These are phyloP conservation scores for Saturnispora besseyi DNA, from an alignment of 805 yeast species.

Conservation along the genomic window DNA sequence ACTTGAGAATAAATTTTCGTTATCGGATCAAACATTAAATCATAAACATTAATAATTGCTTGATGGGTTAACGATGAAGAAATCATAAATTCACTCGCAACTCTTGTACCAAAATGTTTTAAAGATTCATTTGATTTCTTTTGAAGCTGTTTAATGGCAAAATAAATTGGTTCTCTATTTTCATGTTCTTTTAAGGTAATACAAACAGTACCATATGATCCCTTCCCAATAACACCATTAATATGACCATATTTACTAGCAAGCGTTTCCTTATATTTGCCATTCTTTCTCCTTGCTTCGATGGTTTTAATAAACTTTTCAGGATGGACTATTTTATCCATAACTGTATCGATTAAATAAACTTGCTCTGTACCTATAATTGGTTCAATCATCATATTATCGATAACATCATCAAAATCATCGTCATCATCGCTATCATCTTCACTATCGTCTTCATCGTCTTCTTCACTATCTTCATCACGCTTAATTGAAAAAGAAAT, in stretches of 20 bases:
- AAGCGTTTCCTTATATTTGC: conserved; percentile 28
- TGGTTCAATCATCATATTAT: conserved; percentile 33
- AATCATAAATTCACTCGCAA: conserved; percentile 86
- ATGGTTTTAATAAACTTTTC: conserved; percentile 27
- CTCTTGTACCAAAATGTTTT: conserved; percentile 54
- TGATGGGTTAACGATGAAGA: conserved; percentile 67
- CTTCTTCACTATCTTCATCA: conserved; percentile 8
- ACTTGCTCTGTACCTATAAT: conserved; percentile 45
- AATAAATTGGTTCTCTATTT: conserved; percentile 36
- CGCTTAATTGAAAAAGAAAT: not conserved
- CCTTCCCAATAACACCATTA: conserved; percentile 40
- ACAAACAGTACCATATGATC: conserved; percentile 41
- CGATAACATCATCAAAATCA: conserved; percentile 31
- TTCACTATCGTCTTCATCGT: conserved; percentile 16
- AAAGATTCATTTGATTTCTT: conserved; percentile 50
- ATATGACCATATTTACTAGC: conserved; percentile 42
- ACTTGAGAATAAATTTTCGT: conserved; percentile 73
- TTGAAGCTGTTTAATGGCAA: conserved; percentile 72
- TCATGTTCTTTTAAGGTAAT: conserved; percentile 35
- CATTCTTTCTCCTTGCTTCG: conserved; percentile 11
- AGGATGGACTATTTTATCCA: conserved; percentile 38
- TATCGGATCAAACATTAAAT: conserved; percentile 65
- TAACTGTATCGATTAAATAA: conserved; percentile 37
- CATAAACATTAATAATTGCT: conserved; percentile 71
- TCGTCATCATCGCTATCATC: conserved; percentile 26